Conservation (phyloP, 73 alveolate species). For the Blepharisma japonicum region DNA sequence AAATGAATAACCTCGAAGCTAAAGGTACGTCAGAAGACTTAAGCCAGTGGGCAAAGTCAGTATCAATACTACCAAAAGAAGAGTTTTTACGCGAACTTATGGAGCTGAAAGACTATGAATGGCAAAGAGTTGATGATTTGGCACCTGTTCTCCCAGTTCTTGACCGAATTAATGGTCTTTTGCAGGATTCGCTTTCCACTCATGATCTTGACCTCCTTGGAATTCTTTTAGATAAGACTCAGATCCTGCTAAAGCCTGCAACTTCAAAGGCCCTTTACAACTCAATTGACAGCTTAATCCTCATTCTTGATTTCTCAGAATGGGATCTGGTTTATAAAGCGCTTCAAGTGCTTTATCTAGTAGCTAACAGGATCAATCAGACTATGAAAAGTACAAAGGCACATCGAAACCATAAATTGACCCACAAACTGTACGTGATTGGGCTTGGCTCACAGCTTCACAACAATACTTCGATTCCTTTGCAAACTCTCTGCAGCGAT, state of each 20-base stretch:
- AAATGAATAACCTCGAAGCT: no score
- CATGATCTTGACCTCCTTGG: neutral
- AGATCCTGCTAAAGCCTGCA: neutral
- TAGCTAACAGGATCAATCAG: neutral
- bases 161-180: neutral
- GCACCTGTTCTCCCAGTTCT: neutral
- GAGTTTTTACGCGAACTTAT: neutral
- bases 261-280: neutral
- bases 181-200: neutral
- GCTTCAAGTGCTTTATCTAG: neutral
- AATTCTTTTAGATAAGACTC: neutral
- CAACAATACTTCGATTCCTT: slow-evolving; percentile 29
- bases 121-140: slow-evolving; percentile 17
- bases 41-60: neutral
- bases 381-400: neutral
- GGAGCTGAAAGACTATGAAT: neutral
- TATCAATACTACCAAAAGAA: neutral
- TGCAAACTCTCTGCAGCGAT: neutral
- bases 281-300: slow-evolving; percentile 3
- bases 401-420: slow-evolving; percentile 19
- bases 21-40: neutral
- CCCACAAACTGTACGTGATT: slow-evolving; percentile 26
- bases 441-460: slow-evolving; percentile 25
- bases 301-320: slow-evolving; percentile 2
- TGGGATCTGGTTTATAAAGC: slow-evolving; percentile 26